Conservation (phyloP, 169 alveolate species). For the Plasmodium gonderi region DNA sequence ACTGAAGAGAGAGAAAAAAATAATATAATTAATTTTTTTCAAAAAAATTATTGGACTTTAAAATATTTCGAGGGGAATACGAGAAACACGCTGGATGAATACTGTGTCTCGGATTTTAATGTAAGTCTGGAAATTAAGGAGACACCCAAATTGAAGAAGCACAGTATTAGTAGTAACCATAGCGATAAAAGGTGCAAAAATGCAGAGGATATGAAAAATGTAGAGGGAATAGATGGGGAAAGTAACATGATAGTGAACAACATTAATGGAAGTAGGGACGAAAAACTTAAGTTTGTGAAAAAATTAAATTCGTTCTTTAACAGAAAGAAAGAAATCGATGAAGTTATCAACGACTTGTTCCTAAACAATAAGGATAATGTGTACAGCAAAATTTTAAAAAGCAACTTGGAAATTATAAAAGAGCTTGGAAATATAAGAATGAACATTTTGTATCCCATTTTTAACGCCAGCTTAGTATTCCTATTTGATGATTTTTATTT, state of each 20-base stretch:
- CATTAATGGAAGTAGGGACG: not conserved
- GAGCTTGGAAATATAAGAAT: conserved; percentile 21
- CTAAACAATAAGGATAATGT: conserved; percentile 67
- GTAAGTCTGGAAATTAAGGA: conserved; percentile 3
- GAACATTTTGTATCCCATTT: conserved; percentile 70
- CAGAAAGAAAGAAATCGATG: conserved; percentile 13
- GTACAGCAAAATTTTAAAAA: conserved; percentile 68
- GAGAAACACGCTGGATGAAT: conserved; percentile 20
- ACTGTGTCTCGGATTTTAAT: not conserved
- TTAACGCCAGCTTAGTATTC: conserved; percentile 69
- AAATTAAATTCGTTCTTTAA: conserved; percentile 21
- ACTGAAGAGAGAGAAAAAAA: conserved; percentile 25
- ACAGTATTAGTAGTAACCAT: not conserved
- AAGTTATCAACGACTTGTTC: conserved; percentile 18
- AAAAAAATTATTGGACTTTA: conserved; percentile 33
- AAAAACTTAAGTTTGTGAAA: conserved; percentile 18
- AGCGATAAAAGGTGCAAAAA: not conserved
- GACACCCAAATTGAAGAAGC: conserved; percentile 21
- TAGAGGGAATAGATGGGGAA: not conserved
- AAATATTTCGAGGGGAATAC: conserved; percentile 52
- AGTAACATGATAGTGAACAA: not conserved
- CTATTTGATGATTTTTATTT: conserved; percentile 70
- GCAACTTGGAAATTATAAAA: conserved; percentile 50
- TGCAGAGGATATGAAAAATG: not conserved
- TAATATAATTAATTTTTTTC: conserved; percentile 45